A percentile compares a stretch with the other conserved stretches of the same genome.
Evolutionary conservation across 352 stramenopile genomes (phyloP).

Genomic region (Pythium diclinum): DNA sequence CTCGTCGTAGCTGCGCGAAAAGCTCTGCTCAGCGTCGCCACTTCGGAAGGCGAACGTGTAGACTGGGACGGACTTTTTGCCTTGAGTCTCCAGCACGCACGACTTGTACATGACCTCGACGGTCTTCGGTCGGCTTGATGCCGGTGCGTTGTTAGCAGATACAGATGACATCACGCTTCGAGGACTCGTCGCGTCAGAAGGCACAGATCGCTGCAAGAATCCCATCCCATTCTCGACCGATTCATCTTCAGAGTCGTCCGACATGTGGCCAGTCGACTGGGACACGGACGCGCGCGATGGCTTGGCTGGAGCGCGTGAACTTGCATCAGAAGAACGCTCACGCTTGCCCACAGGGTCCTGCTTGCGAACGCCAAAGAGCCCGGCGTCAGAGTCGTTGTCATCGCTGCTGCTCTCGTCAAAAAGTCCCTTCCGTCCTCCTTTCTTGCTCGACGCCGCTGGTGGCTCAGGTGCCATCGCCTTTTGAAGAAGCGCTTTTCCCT

Average conservation of each 20-base stretch:
- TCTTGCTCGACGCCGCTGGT: constrained; percentile 22
- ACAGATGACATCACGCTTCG: constrained; percentile 17
- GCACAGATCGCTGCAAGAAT: constrained; percentile 2
- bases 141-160: constrained; percentile 10
- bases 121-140: constrained; percentile 14
- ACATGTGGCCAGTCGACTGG: not conserved
- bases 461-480: constrained; percentile 46
- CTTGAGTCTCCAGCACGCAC: constrained; percentile 51
- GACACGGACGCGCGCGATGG: not conserved
- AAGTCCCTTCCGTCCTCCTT: constrained; percentile 53
- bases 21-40: constrained; percentile 40
- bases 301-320: not conserved
- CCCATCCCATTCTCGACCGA: constrained; percentile 3
- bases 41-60: constrained; percentile 65
- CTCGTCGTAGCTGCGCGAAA: constrained; percentile 66
- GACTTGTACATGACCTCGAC: constrained; percentile 48
- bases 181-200: constrained; percentile 21
- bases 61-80: constrained; percentile 59
- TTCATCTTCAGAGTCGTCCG: constrained; percentile 15
- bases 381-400: constrained; percentile 41
- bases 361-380: constrained; percentile 45
- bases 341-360: not conserved
- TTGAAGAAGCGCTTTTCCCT: constrained; percentile 71
- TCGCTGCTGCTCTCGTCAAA: constrained; percentile 81
- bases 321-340: not conserved